Evolutionary conservation across 1,284 basidiomycete species (phyloP).

Genomic region (Puccinia polysora): DNA sequence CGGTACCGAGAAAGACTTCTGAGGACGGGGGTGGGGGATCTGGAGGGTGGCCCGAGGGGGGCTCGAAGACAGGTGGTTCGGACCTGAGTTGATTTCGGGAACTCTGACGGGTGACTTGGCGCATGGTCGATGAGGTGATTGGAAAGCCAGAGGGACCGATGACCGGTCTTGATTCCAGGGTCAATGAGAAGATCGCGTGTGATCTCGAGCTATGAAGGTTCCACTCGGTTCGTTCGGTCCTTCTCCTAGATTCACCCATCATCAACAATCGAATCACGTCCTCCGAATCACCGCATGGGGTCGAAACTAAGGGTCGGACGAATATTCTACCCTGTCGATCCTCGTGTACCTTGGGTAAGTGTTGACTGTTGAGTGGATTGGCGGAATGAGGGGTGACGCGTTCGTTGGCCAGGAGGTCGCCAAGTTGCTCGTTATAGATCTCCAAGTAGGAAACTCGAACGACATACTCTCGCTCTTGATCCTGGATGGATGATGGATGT

Average conservation of each 20-base stretch:
- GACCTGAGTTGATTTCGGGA: not conserved
- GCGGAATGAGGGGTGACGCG: not conserved
- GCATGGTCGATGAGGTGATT: constrained; percentile 21
- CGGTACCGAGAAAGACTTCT: constrained; percentile 27
- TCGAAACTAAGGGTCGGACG: constrained; percentile 28
- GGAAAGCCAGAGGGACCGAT: constrained; percentile 21
- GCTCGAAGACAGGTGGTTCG: not conserved
- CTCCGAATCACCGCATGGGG: constrained; percentile 49
- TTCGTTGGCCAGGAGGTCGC: constrained; percentile 55
- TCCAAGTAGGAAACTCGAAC: constrained; percentile 61
- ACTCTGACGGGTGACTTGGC: constrained; percentile 15
- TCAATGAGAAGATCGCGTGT: constrained; percentile 58
- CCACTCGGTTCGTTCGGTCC: constrained; percentile 60
- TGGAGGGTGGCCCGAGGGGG: not conserved
- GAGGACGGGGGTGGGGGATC: not conserved
- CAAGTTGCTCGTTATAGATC: constrained; percentile 61
- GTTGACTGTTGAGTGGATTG: constrained; percentile 7
- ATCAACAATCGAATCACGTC: constrained; percentile 58
- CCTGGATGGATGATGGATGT: constrained; percentile 45
- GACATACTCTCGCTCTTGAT: constrained; percentile 54
- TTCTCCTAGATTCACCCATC: constrained; percentile 57
- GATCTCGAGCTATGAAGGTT: constrained; percentile 59
- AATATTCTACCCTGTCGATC: constrained; percentile 41
- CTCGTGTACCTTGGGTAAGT: constrained; percentile 35
- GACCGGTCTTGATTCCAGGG: constrained; percentile 29